Conservation (phyloP, 192 early-diverging fungal species). For the Backusella australiensis region DNA sequence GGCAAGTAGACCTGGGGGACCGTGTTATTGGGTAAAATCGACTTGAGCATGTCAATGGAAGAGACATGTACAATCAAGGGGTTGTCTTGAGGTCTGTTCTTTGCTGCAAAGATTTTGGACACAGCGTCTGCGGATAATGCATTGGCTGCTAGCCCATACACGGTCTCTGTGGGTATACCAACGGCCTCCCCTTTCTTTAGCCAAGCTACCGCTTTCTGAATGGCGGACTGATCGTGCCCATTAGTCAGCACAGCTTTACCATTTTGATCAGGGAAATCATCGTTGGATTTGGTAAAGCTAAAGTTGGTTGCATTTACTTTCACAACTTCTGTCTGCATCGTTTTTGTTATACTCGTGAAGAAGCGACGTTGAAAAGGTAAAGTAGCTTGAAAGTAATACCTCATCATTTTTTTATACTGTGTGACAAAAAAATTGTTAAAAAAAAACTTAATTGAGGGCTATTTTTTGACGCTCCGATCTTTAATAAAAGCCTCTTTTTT, state of each 20-base stretch:
- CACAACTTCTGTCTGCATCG: conserved; percentile 6
- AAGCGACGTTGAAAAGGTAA: conserved; percentile 2
- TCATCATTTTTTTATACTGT: background rate
- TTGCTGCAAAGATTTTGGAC: conserved; percentile 74
- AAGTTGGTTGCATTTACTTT: conserved; percentile 14
- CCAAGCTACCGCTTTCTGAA: conserved; percentile 51
- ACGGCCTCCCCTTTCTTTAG: conserved; percentile 63
- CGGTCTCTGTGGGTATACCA: conserved; percentile 97
- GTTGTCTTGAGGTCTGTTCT: conserved; percentile 92
- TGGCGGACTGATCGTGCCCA: conserved; percentile 12
- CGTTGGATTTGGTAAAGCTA: background rate
- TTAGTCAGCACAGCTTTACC: conserved; percentile 15
- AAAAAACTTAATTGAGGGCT: background rate
- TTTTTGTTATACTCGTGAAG: background rate
- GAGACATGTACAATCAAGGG: conserved; percentile 97
- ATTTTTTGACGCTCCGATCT: background rate
- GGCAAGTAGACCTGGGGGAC: conserved; percentile 72
- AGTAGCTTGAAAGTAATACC: background rate
- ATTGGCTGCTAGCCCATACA: conserved; percentile 95
- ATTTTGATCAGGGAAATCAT: conserved; percentile 17
- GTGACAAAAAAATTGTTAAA: background rate
- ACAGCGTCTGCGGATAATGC: conserved; percentile 71
- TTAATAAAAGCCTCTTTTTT: background rate
- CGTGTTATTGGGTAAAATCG: conserved; percentile 56
- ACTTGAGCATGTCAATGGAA: conserved; percentile 80